These are phyloP conservation scores for Tylopilus felleus DNA, from an alignment of 768 basidiomycete species.

Conservation along the genomic window DNA sequence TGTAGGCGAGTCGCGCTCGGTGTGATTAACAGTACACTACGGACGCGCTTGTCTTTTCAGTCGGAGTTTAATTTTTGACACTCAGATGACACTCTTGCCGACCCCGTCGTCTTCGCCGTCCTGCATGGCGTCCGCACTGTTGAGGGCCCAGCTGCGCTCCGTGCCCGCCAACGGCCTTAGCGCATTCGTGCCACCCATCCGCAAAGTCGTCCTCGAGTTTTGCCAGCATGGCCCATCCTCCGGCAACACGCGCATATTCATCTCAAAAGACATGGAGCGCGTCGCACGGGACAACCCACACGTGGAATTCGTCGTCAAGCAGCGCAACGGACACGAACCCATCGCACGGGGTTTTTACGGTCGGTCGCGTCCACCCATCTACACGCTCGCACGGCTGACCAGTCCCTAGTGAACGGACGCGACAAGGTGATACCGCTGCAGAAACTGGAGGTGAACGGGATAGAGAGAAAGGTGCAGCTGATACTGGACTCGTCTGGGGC, in stretches of 20 bases:
- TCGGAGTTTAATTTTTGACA: slow-evolving; percentile 21
- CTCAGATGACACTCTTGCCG: slow-evolving; percentile 23
- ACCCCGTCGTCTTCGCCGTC: neutral
- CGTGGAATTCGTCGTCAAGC: slow-evolving; percentile 80
- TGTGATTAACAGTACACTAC: no score
- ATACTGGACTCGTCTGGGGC: slow-evolving; percentile 85
- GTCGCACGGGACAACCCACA: slow-evolving; percentile 75
- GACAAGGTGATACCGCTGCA: slow-evolving; percentile 87
- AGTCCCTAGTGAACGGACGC: slow-evolving; percentile 68
- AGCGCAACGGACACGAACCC: slow-evolving; percentile 72
- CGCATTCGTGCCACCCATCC: slow-evolving; percentile 71
- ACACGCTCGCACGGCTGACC: slow-evolving; percentile 12
- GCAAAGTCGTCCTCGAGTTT: slow-evolving; percentile 87
- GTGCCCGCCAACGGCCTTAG: slow-evolving; percentile 70
- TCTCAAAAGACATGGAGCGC: slow-evolving; percentile 57
- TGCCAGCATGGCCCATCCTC: slow-evolving; percentile 83
- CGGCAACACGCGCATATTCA: slow-evolving; percentile 62
- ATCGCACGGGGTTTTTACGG: slow-evolving; percentile 83
- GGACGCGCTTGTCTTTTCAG: slow-evolving; percentile 17
- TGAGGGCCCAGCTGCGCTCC: slow-evolving; percentile 51
- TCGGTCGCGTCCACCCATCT: slow-evolving; percentile 26
- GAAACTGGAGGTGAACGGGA: slow-evolving; percentile 65
- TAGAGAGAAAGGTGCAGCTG: slow-evolving; percentile 76
- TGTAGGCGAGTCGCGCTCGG: slow-evolving; percentile 20
- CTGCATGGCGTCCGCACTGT: slow-evolving; percentile 38